Evolutionary conservation across 176 grass and related monocot species (phyloP).

Genomic region (Juncus inflexus): DNA sequence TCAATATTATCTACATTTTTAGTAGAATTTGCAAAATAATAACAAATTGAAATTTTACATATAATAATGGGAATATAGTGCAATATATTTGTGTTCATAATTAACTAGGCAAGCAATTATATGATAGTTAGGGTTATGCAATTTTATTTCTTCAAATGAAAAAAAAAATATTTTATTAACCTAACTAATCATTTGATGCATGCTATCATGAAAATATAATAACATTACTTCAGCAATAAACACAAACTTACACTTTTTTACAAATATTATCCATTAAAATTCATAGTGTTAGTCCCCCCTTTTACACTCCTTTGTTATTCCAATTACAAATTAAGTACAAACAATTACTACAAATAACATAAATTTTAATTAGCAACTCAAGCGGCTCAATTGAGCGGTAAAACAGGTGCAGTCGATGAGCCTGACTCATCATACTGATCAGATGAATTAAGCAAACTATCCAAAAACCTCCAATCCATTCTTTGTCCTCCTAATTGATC

Average conservation of each 20-base stretch:
- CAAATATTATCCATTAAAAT: constrained; percentile 18
- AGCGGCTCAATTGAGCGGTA: constrained; percentile 13
- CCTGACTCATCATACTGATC: constrained; percentile 34
- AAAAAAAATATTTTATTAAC: too few species aligned
- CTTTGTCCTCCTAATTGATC: constrained; percentile 9
- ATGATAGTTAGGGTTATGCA: too few species aligned
- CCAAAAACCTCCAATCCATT: constrained; percentile 60
- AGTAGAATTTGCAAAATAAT: too few species aligned
- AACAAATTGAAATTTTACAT: too few species aligned
- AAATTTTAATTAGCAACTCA: constrained; percentile 11
- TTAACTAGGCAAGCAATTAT: too few species aligned
- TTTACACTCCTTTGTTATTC: constrained; percentile 21
- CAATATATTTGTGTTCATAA: too few species aligned
- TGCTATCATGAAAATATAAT: too few species aligned
- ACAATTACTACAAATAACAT: constrained; percentile 30
- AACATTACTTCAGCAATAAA: too few species aligned
- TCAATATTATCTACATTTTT: background rate
- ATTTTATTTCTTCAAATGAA: too few species aligned
- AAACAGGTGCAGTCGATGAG: constrained; percentile 14
- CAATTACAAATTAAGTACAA: constrained; percentile 20
- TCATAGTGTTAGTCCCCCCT: constrained; percentile 10
- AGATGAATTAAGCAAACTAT: constrained; percentile 43
- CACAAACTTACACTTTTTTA: constrained; percentile 11
- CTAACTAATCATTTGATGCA: too few species aligned
- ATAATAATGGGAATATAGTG: too few species aligned